Evolutionary conservation across 306 rosid genomes (phyloP).

Genomic region (Vicia sativa): DNA sequence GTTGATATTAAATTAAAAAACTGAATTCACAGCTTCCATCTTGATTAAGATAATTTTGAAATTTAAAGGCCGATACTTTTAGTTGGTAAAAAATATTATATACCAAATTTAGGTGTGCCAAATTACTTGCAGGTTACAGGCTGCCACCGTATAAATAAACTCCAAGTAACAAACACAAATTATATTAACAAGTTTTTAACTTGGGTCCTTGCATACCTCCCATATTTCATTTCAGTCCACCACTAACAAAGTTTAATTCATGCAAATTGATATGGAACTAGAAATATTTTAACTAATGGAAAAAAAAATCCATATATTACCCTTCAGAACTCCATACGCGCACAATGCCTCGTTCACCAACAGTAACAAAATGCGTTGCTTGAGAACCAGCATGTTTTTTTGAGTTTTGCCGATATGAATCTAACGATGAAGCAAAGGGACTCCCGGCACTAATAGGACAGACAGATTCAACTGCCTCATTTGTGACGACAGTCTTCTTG

Average conservation of each 20-base stretch:
- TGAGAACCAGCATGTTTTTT: conserved; percentile 49
- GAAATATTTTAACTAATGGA: conserved; percentile 17
- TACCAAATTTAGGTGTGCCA: conserved; percentile 9
- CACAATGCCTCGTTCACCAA: conserved; percentile 86
- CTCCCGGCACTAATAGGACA: conserved; percentile 58
- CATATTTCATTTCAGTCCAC: conserved; percentile 6
- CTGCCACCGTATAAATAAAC: too few species aligned
- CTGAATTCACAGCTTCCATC: conserved; percentile 32
- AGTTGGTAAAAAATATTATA: not conserved
- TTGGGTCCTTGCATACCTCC: not conserved
- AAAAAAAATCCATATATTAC: conserved; percentile 48
- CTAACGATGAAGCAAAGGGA: conserved; percentile 58
- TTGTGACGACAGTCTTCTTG: conserved; percentile 82
- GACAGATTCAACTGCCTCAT: conserved; percentile 88
- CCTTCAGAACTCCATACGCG: conserved; percentile 94
- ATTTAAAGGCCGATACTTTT: not conserved
- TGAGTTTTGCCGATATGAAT: conserved; percentile 41
- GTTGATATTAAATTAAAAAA: conserved; percentile 43
- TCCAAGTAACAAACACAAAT: too few species aligned
- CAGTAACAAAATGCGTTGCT: conserved; percentile 65
- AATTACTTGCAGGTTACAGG: conserved; percentile 11
- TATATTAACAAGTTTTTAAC: too few species aligned
- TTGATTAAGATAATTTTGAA: conserved; percentile 4
- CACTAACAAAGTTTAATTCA: not conserved
- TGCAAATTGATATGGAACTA: conserved; percentile 18